These are phyloP conservation scores for Grosmannia clavigera DNA, from an alignment of 2,329 filamentous ascomycete genomes.

Conservation along the genomic window DNA sequence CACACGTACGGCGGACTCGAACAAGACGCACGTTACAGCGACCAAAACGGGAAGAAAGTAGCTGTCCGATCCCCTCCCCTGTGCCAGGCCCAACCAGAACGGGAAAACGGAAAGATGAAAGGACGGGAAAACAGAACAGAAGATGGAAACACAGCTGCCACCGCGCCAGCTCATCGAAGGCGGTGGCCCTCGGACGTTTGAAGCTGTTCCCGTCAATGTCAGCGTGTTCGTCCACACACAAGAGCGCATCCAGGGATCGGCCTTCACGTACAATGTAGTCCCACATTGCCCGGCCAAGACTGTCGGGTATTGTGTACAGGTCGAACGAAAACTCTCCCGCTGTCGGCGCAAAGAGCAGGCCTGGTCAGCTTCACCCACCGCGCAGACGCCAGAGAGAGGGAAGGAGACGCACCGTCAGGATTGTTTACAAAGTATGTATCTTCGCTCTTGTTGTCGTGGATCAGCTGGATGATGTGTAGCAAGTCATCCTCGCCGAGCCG, in stretches of 20 bases:
- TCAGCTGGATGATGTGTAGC: slow-evolving; percentile 90
- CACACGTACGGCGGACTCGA: no score
- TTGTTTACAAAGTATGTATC: slow-evolving; percentile 98
- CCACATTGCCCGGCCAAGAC: slow-evolving; percentile 87
- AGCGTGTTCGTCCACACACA: background rate
- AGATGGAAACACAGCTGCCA: background rate
- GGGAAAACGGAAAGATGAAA: background rate
- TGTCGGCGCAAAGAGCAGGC: slow-evolving; percentile 14
- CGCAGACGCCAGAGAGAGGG: background rate
- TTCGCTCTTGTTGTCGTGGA: slow-evolving; percentile 89
- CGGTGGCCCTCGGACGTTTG: slow-evolving; percentile 6
- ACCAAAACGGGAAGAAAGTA: background rate
- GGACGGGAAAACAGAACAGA: background rate
- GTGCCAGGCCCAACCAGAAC: background rate
- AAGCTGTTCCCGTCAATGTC: background rate
- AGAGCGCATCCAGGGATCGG: background rate
- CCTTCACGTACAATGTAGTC: slow-evolving; percentile 52
- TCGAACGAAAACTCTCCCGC: slow-evolving; percentile 98
- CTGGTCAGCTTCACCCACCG: background rate
- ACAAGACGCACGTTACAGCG: background rate
- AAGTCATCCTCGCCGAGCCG: slow-evolving; percentile 88
- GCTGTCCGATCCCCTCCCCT: background rate
- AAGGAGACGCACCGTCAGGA: slow-evolving; percentile 56
- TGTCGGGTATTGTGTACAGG: slow-evolving; percentile 89
- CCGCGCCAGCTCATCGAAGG: background rate